Evolutionary conservation across 1,284 basidiomycete species (phyloP), one percentile per base, ranked within the genome.

Genomic region (Trichosporon faecale): DNA sequence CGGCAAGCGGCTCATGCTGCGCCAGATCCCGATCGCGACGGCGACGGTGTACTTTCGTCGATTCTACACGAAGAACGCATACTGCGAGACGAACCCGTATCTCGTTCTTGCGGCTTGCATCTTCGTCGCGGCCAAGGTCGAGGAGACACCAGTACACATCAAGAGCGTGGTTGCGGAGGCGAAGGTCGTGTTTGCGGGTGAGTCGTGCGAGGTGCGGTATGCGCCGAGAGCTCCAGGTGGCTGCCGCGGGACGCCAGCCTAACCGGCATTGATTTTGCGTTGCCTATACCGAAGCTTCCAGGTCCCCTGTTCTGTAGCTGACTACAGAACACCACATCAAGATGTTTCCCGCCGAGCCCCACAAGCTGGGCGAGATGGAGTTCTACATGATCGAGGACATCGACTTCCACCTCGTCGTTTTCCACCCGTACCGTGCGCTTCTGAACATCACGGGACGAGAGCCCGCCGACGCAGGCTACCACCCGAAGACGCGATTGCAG

Each of bases 311-410:
- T 3, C 3, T 9, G 1, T 37, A 35, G 68, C 72, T 74, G 66
- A 75, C 66, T 14, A 5, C 88, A 76, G 88, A 88, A 37, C 91
- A 91, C 75, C 88, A 87, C 16, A 85, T 91, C 77, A 91, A 91
- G 78, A 84, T 88, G 37, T 94, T 96, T 77, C 89, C 92, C 0
- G 88, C 90, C 0, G 94, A 98, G 79, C 90, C 94, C 75, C 88
- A 90, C n/a, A 94, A 93, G 78, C 85, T 99, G 5, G 96, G 95
- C 4, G 95, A 98, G 82, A 98, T 98, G 95, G 96, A 98, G 68
- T 98, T 98, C 84, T 98, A 98, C 83, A 88, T 99, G 14, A 89
- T 99, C 23, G 94, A 94, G 77, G 96, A 99, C 80, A 88, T 99
- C 52, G 94, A 97, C 82, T 98, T 96, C 78, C 94, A 98, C 83